phyloP scores from a whole-genome alignment of 2,329 filamentous ascomycete species.

The Aspergillus uvarum region DNA sequence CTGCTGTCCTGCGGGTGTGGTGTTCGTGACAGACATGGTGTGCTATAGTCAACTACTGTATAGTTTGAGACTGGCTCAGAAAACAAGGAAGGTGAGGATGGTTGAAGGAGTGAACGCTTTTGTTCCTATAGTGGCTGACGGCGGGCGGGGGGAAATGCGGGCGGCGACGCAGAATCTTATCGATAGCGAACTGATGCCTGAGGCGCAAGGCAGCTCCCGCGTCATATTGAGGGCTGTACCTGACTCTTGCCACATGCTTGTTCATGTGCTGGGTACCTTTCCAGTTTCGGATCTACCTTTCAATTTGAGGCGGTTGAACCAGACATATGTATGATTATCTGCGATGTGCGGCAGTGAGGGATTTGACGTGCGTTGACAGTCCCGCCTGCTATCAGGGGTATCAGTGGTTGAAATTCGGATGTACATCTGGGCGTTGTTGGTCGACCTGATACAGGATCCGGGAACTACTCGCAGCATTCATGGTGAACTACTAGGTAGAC shows the following conservation, averaged over 20 bases:
- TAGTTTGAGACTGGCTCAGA: not conserved
- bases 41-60: not conserved
- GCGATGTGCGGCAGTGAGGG: not conserved
- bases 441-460: not conserved
- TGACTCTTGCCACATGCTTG: not conserved
- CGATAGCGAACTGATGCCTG: not conserved
- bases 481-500: too few species aligned
- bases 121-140: not conserved
- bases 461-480: too few species aligned
- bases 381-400: not conserved
- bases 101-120: not conserved
- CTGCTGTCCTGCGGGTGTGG: constrained; percentile 17
- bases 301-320: too few species aligned
- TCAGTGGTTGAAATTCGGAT: not conserved
- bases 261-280: not conserved
- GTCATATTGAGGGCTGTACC: not conserved
- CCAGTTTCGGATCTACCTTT: too few species aligned
- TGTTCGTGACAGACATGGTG: constrained; percentile 25
- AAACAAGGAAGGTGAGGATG: not conserved
- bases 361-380: not conserved
- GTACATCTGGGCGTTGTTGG: not conserved
- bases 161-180: not conserved
- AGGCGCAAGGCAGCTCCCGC: not conserved
- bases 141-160: not conserved
- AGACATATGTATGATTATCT: not conserved